phyloP scores from a whole-genome alignment of 23 red algal species.

The Gracilaria domingensis region DNA sequence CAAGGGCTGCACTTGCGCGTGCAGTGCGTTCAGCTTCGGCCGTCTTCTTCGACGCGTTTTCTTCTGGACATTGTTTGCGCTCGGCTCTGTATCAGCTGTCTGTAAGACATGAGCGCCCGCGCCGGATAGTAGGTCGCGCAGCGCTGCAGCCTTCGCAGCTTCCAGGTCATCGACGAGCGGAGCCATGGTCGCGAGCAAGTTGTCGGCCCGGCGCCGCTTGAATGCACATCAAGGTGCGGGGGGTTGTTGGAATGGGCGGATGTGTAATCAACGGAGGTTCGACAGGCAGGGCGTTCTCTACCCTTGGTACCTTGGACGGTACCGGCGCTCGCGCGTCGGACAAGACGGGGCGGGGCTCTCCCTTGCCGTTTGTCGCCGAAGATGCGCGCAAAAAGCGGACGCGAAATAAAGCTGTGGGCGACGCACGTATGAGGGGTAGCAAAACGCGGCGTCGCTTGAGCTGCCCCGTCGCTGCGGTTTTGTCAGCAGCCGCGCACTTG shows the following conservation, averaged over 20 bases:
- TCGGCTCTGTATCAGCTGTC: neutral
- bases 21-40: neutral
- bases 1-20: neutral
- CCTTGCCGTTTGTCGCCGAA: too few relatives aligned
- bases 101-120: neutral
- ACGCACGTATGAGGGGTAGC: neutral
- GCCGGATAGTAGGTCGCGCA: neutral
- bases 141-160: constrained; percentile 25
- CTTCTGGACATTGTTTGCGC: neutral
- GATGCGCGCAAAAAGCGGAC: too few relatives aligned
- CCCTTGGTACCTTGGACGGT: too few relatives aligned
- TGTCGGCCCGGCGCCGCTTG: neutral
- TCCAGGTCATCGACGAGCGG: neutral
- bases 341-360: too few relatives aligned
- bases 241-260: too few relatives aligned
- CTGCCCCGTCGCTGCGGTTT: neutral
- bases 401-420: too few relatives aligned
- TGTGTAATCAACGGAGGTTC: neutral
- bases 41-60: constrained; percentile 13
- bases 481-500: neutral
- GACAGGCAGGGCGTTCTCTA: neutral
- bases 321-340: too few relatives aligned
- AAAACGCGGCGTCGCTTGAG: neutral
- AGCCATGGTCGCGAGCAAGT: neutral
- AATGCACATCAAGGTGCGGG: too few relatives aligned